Evolutionary conservation across 495 filamentous ascomycete genomes (phyloP), one percentile per base, ranked within the genome.

Genomic region (Tuber indicum): DNA sequence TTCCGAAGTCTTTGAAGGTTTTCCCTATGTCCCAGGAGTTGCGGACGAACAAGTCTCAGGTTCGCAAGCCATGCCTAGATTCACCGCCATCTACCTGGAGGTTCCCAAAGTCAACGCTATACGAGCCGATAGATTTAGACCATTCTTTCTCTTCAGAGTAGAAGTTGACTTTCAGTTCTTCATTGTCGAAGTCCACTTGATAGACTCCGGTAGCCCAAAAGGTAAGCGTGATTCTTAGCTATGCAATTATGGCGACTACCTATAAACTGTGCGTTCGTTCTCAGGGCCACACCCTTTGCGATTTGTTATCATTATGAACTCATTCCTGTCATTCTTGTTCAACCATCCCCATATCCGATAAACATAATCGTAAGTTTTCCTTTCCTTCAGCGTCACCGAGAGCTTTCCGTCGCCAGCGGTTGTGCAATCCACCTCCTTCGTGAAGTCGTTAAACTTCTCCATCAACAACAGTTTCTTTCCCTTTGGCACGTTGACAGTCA

Each of bases 371-470:
- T 75, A 80, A 12, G 72, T 66, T 16, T 72, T 71, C 42, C 70
- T n/a, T 42, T 75, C 73, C 14, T 75, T 74, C 41, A 74, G 75
- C 6, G 73, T 75, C 3, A 80, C 71, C 0, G 71, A 72, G 9
- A 80, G 71, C 9, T 73, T 75, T n/a, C 76, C 74, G 46, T 80
- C 78, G 26, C 75, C 75, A 23, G 79, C 77, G 7, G 75, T 82
- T 17, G 79, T 75, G 78, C 83, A 85, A 71, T 85, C 84, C 12
- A 85, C 81, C 5, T 73, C 49, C 9, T 74, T 72, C 1, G 84
- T 84, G 16, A 84, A 73, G 17, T 52, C 71, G 69, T 84, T 84
- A 52, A 84, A 84, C 36, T 79, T 72, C 72, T 84, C 84, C 82
- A 85, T 84, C 17, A 82, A 71, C 52, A 85, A 62, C 14, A 85